A percentile compares a stretch with the other conserved stretches of the same genome.
phyloP scores from a whole-genome alignment of 441 rosid genomes.

The Lagerstroemia fauriei region DNA sequence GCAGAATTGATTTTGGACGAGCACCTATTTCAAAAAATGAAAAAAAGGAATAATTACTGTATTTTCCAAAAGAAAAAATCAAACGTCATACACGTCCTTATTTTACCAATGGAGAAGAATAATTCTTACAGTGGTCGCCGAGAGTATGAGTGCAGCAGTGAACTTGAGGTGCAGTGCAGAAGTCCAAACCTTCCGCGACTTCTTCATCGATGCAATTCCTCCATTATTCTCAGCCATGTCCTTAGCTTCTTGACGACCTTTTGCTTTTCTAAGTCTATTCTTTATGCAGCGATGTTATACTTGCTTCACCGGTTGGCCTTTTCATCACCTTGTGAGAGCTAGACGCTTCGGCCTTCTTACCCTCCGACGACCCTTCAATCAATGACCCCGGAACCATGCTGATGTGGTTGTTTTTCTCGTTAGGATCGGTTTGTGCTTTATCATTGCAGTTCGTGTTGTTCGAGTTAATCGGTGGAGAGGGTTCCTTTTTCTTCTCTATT shows the following conservation, averaged over 20 bases:
- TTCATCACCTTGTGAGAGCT: no score
- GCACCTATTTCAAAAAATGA: constrained; percentile 36
- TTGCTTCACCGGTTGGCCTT: no score
- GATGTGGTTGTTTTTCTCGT: no score
- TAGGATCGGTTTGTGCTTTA: no score
- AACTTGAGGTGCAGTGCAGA: constrained; percentile 49
- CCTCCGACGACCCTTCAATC: no score
- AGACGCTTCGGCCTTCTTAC: no score
- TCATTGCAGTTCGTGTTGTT: no score
- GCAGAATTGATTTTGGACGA: constrained; percentile 46
- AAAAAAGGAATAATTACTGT: no score
- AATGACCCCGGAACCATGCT: no score
- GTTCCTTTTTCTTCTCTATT: not conserved
- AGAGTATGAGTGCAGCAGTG: constrained; percentile 39
- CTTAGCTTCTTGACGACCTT: not conserved
- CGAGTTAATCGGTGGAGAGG: not conserved
- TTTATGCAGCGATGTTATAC: no score
- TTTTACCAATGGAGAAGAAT: not conserved
- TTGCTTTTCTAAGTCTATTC: not conserved
- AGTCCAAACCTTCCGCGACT: constrained; percentile 37
- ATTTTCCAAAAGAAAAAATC: not conserved
- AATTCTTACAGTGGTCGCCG: constrained; percentile 39
- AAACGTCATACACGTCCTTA: not conserved
- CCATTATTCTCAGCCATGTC: not conserved
- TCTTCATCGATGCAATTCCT: not conserved